phyloP scores from a whole-genome alignment of 345 rosid species.

The Populus tremula region DNA sequence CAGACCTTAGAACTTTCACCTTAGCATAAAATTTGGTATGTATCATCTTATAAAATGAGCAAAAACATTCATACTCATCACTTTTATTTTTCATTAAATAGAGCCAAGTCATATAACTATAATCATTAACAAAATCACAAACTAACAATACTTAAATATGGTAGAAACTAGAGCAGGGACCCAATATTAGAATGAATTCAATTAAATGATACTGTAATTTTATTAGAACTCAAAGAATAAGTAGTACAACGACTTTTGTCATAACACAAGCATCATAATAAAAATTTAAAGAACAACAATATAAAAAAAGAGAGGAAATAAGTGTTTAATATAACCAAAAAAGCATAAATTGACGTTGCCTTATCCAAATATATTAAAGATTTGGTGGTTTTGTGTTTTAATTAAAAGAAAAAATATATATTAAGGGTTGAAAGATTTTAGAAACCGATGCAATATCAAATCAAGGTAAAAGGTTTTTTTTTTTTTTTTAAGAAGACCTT shows the following conservation, averaged over 20 bases:
- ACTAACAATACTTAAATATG: neutral
- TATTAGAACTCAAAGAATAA: neutral
- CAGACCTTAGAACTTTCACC: neutral
- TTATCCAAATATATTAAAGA: too few species aligned
- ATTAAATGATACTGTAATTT: neutral
- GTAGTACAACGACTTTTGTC: neutral
- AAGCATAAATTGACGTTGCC: too few species aligned
- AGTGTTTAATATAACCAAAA: too few species aligned
- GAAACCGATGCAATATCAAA: too few species aligned
- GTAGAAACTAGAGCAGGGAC: neutral
- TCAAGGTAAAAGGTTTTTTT: too few species aligned
- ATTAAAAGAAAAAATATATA: too few species aligned
- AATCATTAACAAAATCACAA: conserved; percentile 19
- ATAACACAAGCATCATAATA: neutral
- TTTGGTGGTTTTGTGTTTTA: too few species aligned
- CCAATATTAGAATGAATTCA: conserved; percentile 2
- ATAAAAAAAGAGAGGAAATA: too few species aligned
- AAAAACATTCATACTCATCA: neutral
- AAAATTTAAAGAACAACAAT: neutral
- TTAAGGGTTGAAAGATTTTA: too few species aligned
- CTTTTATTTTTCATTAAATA: neutral
- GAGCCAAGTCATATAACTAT: neutral
- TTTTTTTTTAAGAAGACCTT: too few species aligned
- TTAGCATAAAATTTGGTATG: neutral
- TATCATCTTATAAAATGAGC: neutral